A percentile compares a stretch with the other conserved stretches of the same genome.
Conservation (phyloP, 768 basidiomycete species). For the Suillus variegatus region DNA sequence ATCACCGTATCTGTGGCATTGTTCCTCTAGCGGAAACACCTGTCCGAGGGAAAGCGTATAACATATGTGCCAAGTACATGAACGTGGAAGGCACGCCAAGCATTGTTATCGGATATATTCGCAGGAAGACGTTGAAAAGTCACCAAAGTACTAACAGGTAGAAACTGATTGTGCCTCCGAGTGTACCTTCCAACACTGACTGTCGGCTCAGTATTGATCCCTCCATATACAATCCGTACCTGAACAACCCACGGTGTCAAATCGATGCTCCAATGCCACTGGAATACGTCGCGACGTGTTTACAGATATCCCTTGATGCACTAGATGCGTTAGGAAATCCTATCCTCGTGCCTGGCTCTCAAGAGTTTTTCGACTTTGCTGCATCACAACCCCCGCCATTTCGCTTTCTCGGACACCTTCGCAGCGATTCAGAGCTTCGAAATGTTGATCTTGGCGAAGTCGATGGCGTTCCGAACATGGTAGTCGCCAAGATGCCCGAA, state of each 20-base stretch:
- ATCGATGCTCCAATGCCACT: constrained; percentile 47
- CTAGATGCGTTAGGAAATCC: constrained; percentile 50
- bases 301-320: constrained; percentile 41
- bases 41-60: constrained; percentile 53
- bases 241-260: constrained; percentile 34
- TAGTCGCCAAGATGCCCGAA: constrained; percentile 43
- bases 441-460: constrained; percentile 44
- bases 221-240: constrained; percentile 31
- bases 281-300: constrained; percentile 45
- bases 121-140: constrained; percentile 33
- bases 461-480: constrained; percentile 42
- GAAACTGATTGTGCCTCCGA: not conserved
- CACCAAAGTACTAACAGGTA: constrained; percentile 10
- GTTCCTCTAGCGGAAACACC: constrained; percentile 50
- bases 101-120: constrained; percentile 57
- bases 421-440: constrained; percentile 39
- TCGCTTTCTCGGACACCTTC: constrained; percentile 38
- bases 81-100: constrained; percentile 43
- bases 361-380: constrained; percentile 38
- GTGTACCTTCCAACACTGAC: constrained; percentile 12
- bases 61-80: constrained; percentile 64
- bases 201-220: constrained; percentile 28
- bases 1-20: constrained; percentile 46
- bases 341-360: constrained; percentile 36
- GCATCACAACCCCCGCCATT: constrained; percentile 41